Percentiles rank a stretch among this genome's conserved stretches.
These are phyloP conservation scores for Spathaspora sp. DNA, from an alignment of 805 yeast species.

Conservation along the genomic window DNA sequence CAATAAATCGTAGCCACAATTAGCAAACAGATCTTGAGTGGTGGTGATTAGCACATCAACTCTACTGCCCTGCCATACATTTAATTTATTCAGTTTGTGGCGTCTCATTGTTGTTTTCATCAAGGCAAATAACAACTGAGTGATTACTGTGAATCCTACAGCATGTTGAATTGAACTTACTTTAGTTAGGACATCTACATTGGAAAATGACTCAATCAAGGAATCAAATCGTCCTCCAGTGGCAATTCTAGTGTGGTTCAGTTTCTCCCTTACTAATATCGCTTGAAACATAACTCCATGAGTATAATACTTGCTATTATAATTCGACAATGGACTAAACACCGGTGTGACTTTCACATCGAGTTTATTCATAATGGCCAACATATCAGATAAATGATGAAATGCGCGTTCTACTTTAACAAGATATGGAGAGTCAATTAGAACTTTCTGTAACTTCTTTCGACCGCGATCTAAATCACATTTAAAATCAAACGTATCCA, in stretches of 20 bases:
- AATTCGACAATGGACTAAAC: slow-evolving; percentile 80
- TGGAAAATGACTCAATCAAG: slow-evolving; percentile 62
- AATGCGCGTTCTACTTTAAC: slow-evolving; percentile 60
- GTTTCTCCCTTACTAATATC: slow-evolving; percentile 52
- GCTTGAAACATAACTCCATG: slow-evolving; percentile 89
- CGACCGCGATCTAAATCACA: slow-evolving; percentile 65
- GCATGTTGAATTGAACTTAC: slow-evolving; percentile 38
- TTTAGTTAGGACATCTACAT: slow-evolving; percentile 25
- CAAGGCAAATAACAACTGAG: slow-evolving; percentile 32
- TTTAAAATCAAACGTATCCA: slow-evolving; percentile 68
- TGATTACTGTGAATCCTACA: slow-evolving; percentile 84
- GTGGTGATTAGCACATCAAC: slow-evolving; percentile 83
- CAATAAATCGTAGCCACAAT: slow-evolving; percentile 62
- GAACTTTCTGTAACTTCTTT: slow-evolving; percentile 58
- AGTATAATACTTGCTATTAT: slow-evolving; percentile 73
- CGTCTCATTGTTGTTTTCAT: slow-evolving; percentile 27
- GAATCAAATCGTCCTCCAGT: slow-evolving; percentile 94
- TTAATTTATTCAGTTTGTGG: slow-evolving; percentile 7
- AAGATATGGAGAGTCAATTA: slow-evolving; percentile 70
- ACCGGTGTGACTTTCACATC: slow-evolving; percentile 57
- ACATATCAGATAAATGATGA: slow-evolving; percentile 56
- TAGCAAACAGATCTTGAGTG: slow-evolving; percentile 46
- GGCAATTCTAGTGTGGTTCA: slow-evolving; percentile 49
- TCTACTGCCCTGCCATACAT: slow-evolving; percentile 37
- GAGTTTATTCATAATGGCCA: slow-evolving; percentile 49